phyloP scores from a whole-genome alignment of 139 green algal genomes.

The Chlorella sp. region DNA sequence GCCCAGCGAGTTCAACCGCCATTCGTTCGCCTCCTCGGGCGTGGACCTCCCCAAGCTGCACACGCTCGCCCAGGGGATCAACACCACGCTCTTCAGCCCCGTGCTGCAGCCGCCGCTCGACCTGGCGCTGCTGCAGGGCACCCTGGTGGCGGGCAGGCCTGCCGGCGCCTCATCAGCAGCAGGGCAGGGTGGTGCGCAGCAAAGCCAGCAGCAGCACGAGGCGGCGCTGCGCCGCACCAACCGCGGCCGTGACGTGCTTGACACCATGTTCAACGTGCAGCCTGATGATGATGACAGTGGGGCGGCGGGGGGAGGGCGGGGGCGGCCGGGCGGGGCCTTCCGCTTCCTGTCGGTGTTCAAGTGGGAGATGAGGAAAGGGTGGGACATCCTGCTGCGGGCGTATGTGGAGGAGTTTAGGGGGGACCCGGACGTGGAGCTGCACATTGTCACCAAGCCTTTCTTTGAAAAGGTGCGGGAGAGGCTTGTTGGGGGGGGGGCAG shows the following conservation, averaged over 20 bases:
- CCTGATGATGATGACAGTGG: too few species aligned
- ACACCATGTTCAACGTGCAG: not conserved
- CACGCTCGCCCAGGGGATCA: slow-evolving; percentile 18
- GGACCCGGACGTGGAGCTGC: slow-evolving; percentile 16
- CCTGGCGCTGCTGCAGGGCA: not conserved
- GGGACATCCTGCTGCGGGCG: slow-evolving; percentile 7
- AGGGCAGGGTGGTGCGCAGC: not conserved
- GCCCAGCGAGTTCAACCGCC: slow-evolving; percentile 10
- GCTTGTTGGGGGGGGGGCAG: too few species aligned
- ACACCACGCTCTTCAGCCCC: slow-evolving; percentile 12
- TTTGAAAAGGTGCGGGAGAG: slow-evolving; percentile 2
- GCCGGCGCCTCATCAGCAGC: not conserved
- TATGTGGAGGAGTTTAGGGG: slow-evolving; percentile 12
- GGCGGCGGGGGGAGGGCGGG: not conserved
- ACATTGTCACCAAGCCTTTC: slow-evolving; percentile 20
- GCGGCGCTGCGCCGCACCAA: too few species aligned
- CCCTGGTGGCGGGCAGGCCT: slow-evolving; percentile 1
- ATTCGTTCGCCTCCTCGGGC: slow-evolving; percentile 5
- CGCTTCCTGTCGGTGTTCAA: slow-evolving; percentile 39
- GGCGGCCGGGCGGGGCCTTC: not conserved
- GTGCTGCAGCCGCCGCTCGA: not conserved
- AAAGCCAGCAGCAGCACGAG: not conserved
- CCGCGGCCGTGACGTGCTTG: not conserved
- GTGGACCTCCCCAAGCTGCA: not conserved
- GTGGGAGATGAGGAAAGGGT: slow-evolving; percentile 11